Base-by-base conservation (phyloP, 495 filamentous ascomycete species). In the Annulohypoxylon maeteangense region DNA sequence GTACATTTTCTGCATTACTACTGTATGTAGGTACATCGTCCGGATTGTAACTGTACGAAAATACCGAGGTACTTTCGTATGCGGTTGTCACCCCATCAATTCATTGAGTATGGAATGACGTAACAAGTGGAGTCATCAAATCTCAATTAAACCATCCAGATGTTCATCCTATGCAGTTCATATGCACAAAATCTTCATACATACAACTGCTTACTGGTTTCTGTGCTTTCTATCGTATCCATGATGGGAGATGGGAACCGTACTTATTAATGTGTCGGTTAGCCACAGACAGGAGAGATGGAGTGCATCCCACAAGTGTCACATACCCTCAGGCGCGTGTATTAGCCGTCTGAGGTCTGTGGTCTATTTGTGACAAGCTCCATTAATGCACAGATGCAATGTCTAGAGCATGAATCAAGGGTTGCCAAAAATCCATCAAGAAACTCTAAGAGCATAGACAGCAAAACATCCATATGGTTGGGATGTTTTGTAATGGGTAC, bases 111-210 rank as follows among this genome's bases (percentile, higher is more conserved):
- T 42, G 22, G 27, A 45, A 73, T 73, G 70, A 73, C 70, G 70
- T 73, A 73, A 11, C 27, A 22, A 36, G 70, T 73, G 70, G 70
- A 68, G 70, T 65, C 61, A 57, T 68, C 61, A 60, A 53, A 62
- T 71, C 57, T 65, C 65, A 67, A 67, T 72, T 67, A 27, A 67
- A 59, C 64, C 53, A 44, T 59, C 40, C 25, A 59, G 44, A 31
- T 53, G 27, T 60, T 60, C 57, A 48, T 62, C 18, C 16, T 54
- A 54, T 59, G 59, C 44, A 51, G 31, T 25, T 36, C 44, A 12
- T 32, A 59, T 63, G 50, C 63, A 67, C 44, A 62, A 20, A 63
- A 71, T 71, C 57, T 62, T 57, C 29, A 62, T 50, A 22, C 40
- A 40, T 62, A 34, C 7, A n/a, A 50, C 45, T 66, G 63, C 63